Conservation (phyloP, 176 grass and related monocot genomes). For the Carex myosuroides region DNA sequence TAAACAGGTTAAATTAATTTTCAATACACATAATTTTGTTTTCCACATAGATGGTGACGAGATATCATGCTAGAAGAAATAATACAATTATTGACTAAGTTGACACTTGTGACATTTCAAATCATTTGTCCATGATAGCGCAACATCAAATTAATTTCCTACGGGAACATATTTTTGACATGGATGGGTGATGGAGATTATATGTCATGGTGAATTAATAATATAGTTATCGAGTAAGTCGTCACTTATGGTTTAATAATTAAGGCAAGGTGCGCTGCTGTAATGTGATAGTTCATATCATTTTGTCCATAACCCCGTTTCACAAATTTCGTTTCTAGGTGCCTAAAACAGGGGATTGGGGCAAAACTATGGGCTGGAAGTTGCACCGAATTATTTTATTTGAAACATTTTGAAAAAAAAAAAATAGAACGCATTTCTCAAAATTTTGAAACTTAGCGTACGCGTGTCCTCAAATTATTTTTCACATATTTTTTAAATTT, state of each 20-base stretch:
- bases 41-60: not conserved
- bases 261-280: too few species aligned
- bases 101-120: not conserved
- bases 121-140: not conserved
- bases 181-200: too few species aligned
- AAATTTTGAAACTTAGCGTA: too few species aligned
- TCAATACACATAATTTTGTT: not conserved
- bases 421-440: too few species aligned
- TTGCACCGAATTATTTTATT: not conserved
- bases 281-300: slow-evolving; percentile 7
- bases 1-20: not conserved
- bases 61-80: not conserved
- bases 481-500: too few species aligned
- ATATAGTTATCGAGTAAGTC: not conserved
- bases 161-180: too few species aligned
- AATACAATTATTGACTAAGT: not conserved
- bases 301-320: not conserved
- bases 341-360: not conserved
- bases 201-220: not conserved
- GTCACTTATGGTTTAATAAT: not conserved
- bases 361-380: not conserved
- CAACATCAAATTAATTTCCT: not conserved
- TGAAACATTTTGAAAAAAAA: too few species aligned
- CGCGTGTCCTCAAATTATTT: too few species aligned
- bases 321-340: not conserved